Evolutionary conservation across 1,284 basidiomycete genomes (phyloP), one percentile per base, ranked within the genome.

Genomic region (Leccinum brunneo-olivaceum): DNA sequence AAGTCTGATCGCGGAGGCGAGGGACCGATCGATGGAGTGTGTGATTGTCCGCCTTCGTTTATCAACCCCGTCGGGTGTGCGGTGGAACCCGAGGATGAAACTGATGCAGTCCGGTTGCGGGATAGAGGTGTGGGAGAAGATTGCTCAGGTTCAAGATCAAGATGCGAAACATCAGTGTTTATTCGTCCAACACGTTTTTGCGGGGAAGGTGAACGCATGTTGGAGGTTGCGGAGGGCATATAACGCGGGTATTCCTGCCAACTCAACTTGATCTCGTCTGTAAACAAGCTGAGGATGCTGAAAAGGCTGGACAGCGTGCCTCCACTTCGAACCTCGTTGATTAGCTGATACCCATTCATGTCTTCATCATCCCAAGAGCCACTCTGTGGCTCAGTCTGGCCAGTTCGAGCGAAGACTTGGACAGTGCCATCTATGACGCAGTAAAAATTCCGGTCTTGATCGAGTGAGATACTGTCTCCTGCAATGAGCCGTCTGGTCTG

Each of bases 251-350:
- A 78, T 48, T 84, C 81, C 61, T 85, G 81, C 89, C 90, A 95
- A 48, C 90, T 86, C 54, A 98, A 80, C 64, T 93, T 87, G 56
- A 98, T 85, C 58, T 98, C 89, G 64, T 98, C 95, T 2, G 96
- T 99, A 67, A 99, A 98, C 37, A 99, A 73, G 46, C 72, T 89
- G 41, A 98, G 76, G 59, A 98, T 98, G 11, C 92, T 97, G 67
- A 98, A 98, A 30, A 98, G 73, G 56, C 91, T 95, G 30, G 92
- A 95, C 12, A 98, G 72, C 0, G 93, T 98, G 9, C 95, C 92
- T 5, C 93, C 93, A n/a, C 84, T 87, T 30, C 88, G 84, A 23
- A 97, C 94, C 68, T 94, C 90, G 57, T 96, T 97, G 35, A 97
- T 74, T 5, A 97, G 71, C 58, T 94, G 90, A 64, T 91, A 96